phyloP scores from a whole-genome alignment of 805 yeast species.

The Ogataea corticis region DNA sequence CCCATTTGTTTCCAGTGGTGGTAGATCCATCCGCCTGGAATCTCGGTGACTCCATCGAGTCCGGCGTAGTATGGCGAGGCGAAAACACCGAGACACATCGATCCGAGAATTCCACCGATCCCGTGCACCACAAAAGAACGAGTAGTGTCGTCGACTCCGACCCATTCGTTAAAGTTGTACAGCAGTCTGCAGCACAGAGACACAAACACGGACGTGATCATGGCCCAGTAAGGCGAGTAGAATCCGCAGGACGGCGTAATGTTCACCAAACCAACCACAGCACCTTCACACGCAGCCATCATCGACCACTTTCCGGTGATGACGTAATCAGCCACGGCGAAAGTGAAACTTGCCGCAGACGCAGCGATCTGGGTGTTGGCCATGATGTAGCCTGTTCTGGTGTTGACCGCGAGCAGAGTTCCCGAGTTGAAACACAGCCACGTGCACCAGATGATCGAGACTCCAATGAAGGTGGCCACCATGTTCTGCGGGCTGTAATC shows the following conservation, averaged over 20 bases:
- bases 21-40: constrained; percentile 48
- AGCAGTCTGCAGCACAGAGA: constrained; percentile 40
- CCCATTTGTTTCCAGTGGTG: constrained; percentile 48
- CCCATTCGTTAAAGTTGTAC: constrained; percentile 39
- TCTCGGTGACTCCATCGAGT: constrained; percentile 44
- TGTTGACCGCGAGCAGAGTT: constrained; percentile 40
- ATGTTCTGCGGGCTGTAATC: constrained; percentile 39
- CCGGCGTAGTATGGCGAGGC: constrained; percentile 46
- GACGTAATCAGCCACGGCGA: constrained; percentile 43
- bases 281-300: constrained; percentile 47
- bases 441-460: constrained; percentile 48
- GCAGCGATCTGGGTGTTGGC: constrained; percentile 54
- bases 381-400: constrained; percentile 47
- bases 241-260: constrained; percentile 50
- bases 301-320: constrained; percentile 43
- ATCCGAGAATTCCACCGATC: constrained; percentile 48
- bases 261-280: constrained; percentile 45
- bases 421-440: constrained; percentile 53
- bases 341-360: constrained; percentile 45
- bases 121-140: constrained; percentile 49
- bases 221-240: constrained; percentile 48
- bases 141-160: constrained; percentile 47
- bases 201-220: constrained; percentile 42
- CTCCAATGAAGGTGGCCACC: constrained; percentile 43
- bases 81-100: constrained; percentile 44